Evolutionary conservation across 768 basidiomycete species (phyloP).

Genomic region (Dentipellis fragilis): DNA sequence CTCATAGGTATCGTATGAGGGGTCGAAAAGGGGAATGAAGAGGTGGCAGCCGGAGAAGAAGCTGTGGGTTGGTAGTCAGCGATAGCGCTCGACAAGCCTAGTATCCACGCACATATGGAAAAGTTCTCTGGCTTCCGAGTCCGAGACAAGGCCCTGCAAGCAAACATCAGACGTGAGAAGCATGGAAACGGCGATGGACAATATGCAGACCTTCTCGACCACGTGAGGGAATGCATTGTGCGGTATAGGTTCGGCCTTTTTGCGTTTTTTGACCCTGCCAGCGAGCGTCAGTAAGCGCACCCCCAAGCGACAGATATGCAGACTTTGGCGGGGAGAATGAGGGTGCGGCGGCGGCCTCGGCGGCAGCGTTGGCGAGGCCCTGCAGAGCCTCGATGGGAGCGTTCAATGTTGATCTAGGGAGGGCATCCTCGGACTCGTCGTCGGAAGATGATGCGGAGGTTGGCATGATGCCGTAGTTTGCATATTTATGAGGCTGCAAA

Average conservation of each 20-base stretch:
- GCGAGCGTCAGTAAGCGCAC: neutral
- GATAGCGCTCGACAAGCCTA: neutral
- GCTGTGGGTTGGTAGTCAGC: constrained; percentile 31
- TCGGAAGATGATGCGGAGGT: constrained; percentile 80
- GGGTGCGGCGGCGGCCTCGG: constrained; percentile 80
- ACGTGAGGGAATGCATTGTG: constrained; percentile 84
- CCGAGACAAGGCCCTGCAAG: constrained; percentile 70
- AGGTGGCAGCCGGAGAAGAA: constrained; percentile 96
- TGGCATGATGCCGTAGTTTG: constrained; percentile 82
- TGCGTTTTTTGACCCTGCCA: constrained; percentile 71
- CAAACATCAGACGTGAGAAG: neutral
- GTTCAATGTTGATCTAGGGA: constrained; percentile 74
- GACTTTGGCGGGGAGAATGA: constrained; percentile 57
- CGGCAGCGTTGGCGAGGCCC: constrained; percentile 90
- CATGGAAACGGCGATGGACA: neutral
- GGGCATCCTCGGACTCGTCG: constrained; percentile 84
- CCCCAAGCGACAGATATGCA: neutral
- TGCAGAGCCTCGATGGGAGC: constrained; percentile 93
- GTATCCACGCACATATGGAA: constrained; percentile 67
- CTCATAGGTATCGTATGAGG: constrained; percentile 88
- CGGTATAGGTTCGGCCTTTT: constrained; percentile 73
- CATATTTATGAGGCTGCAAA: constrained; percentile 75
- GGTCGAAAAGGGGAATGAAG: constrained; percentile 94
- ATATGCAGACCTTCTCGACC: constrained; percentile 62
- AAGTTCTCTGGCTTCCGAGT: constrained; percentile 79